Conservation (phyloP, 305 asterid species). For the Plantago coronopus region DNA sequence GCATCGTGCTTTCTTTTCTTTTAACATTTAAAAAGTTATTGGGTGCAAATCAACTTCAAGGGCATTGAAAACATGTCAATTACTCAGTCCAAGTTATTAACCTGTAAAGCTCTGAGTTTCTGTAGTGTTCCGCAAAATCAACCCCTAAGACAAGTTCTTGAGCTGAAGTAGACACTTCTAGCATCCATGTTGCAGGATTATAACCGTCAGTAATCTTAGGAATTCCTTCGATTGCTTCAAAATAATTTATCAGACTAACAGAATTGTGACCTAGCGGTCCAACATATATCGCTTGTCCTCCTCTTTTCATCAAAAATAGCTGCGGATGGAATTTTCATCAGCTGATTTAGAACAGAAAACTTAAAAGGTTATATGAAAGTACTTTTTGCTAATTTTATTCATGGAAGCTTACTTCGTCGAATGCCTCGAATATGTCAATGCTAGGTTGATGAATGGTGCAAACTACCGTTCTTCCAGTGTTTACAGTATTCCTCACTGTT, state of each 20-base stretch:
- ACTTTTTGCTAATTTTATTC: too few relatives aligned
- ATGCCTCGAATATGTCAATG: constrained; percentile 45
- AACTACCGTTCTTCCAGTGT: constrained; percentile 47
- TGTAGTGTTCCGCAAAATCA: constrained; percentile 35
- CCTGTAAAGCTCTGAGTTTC: constrained; percentile 39
- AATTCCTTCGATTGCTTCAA: constrained; percentile 37
- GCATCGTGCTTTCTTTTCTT: too few relatives aligned
- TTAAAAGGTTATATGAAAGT: too few relatives aligned
- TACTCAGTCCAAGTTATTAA: not conserved
- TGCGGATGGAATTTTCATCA: constrained; percentile 13
- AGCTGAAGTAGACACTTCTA: constrained; percentile 35
- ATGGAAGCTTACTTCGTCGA: constrained; percentile 38
- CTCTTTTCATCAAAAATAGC: constrained; percentile 51
- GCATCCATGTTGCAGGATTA: constrained; percentile 54
- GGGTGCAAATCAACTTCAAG: too few relatives aligned
- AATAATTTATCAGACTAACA: constrained; percentile 34
- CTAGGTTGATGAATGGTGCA: constrained; percentile 53
- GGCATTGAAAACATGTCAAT: not conserved
- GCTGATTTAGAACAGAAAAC: too few relatives aligned
- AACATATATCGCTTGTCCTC: constrained; percentile 50
- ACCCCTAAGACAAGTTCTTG: constrained; percentile 23
- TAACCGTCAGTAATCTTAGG: constrained; percentile 38
- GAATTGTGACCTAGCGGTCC: constrained; percentile 50
- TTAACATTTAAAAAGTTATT: too few relatives aligned
- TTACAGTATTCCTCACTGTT: constrained; percentile 44